Conservation (phyloP, 352 stramenopile species). For the Phytophthora idaei region DNA sequence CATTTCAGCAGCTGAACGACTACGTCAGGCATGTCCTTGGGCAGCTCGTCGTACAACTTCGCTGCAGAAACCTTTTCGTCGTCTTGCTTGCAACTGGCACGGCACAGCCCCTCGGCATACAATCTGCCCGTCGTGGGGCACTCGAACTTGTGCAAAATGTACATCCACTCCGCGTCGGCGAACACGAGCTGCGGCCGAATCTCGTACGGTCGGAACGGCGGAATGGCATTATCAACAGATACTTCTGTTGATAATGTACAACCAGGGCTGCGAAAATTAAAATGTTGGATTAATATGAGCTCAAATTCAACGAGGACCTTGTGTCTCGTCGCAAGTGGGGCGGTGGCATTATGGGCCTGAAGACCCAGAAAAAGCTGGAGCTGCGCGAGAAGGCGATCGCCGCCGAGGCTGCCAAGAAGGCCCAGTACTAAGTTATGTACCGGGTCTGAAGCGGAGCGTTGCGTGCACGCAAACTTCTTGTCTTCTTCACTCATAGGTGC, state of each 20-base stretch:
- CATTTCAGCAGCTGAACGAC: slow-evolving; percentile 52
- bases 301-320: slow-evolving; percentile 97
- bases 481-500: slow-evolving; percentile 32
- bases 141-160: slow-evolving; percentile 65
- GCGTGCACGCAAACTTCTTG: slow-evolving; percentile 13
- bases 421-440: slow-evolving; percentile 88
- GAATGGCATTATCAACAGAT: slow-evolving; percentile 30
- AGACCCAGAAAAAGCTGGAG: slow-evolving; percentile 99
- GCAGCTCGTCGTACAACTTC: slow-evolving; percentile 31
- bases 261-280: too few relatives aligned
- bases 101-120: slow-evolving; percentile 61
- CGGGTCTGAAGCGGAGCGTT: slow-evolving; percentile 11
- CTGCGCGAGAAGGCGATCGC: slow-evolving; percentile 97
- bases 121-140: slow-evolving; percentile 62
- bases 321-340: slow-evolving; percentile 96
- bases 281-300: too few relatives aligned
- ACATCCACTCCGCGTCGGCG: slow-evolving; percentile 59
- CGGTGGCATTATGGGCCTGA: slow-evolving; percentile 99
- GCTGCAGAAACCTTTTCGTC: slow-evolving; percentile 21
- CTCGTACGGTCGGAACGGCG: slow-evolving; percentile 62
- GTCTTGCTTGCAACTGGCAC: slow-evolving; percentile 40
- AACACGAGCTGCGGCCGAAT: slow-evolving; percentile 57
- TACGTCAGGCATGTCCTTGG: slow-evolving; percentile 46
- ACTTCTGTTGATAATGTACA: too few relatives aligned
- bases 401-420: slow-evolving; percentile 99